A percentile compares a stretch with the other conserved stretches of the same genome.
These are phyloP conservation scores for Cynara cardunculus DNA, from an alignment of 129 eudicot genomes.

Conservation along the genomic window DNA sequence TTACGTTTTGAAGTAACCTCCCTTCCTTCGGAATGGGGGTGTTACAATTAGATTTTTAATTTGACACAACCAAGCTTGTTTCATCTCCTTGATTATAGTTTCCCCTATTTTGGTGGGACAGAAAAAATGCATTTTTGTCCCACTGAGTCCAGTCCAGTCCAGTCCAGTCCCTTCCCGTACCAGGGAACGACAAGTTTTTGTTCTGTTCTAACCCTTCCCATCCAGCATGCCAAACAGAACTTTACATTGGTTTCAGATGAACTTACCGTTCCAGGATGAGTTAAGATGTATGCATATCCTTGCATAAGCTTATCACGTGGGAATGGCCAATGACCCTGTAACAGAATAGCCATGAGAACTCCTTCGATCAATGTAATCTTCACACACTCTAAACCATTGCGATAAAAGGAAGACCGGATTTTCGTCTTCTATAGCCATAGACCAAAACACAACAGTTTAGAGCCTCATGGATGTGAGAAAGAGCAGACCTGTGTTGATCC, in stretches of 20 bases:
- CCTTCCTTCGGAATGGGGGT: no score
- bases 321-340: constrained; percentile 76
- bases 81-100: no score
- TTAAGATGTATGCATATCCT: constrained; percentile 72
- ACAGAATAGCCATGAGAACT: constrained; percentile 4
- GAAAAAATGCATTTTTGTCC: no score
- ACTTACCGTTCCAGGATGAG: constrained; percentile 66
- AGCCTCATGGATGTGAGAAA: not conserved
- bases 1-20: no score
- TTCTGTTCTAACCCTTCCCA: no score
- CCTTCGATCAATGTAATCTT: constrained; percentile 1
- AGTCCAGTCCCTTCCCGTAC: no score
- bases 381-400: not conserved
- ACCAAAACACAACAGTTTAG: not conserved
- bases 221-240: not conserved
- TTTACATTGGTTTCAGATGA: not conserved
- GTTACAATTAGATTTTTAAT: no score
- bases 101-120: no score
- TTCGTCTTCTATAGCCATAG: not conserved
- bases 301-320: constrained; percentile 64
- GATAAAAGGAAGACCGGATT: not conserved
- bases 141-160: no score
- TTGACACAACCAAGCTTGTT: no score
- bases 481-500: constrained; percentile 69
- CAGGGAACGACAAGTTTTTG: no score